Base-by-base conservation (phyloP, 2,329 filamentous ascomycete genomes). In the Trichophyton schoenleinii region DNA sequence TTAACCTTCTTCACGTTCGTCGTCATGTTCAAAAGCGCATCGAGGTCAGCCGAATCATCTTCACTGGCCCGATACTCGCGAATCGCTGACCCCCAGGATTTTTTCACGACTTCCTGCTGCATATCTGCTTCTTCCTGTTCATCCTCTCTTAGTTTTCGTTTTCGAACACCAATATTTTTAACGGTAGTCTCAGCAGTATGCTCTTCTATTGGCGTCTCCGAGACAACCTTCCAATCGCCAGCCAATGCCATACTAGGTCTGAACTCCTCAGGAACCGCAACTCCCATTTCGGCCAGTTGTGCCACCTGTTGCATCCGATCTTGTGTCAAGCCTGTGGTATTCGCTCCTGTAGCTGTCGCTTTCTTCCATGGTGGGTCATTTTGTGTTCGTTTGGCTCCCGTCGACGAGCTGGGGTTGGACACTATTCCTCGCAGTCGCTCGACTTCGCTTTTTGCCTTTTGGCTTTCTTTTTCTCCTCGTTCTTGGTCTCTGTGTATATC, bases 401-500 rank as follows among this genome's bases (percentile, higher is more conserved):
- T 41, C 11, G 58, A 46, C 8, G 75, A 67, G 1, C 75, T 69
- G 3, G 67, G 63, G 3, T 79, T 80, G 15, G 81, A 75, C 0
- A 90, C 85, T 18, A 95, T 77, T 36, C 89, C 87, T 72, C 94
- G 94, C 55, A 99, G 78, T 20, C 94, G 81, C 60, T 91, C 89
- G 52, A 97, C 84, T 72, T 99, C 94, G 65, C 85, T 84, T 70
- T 87, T 88, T 1, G 91, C 92, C 41, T 85, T 81, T 61, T 95
- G 87, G 71, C 89, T 88, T 4, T 96, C 89, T 60, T 87, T 84
- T 70, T 89, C 84, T 65, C 91, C 84, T 60, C 84, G 83, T 69
- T 96, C 90, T 72, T 95, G 88, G 61, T 82, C 83, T 67, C 88
- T 88, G 76, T 97, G 91, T 6, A 99, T 81, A 64, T 95, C 88